Evolutionary conservation across 331 rosid species (phyloP).

Genomic region (Acacia concinna): DNA sequence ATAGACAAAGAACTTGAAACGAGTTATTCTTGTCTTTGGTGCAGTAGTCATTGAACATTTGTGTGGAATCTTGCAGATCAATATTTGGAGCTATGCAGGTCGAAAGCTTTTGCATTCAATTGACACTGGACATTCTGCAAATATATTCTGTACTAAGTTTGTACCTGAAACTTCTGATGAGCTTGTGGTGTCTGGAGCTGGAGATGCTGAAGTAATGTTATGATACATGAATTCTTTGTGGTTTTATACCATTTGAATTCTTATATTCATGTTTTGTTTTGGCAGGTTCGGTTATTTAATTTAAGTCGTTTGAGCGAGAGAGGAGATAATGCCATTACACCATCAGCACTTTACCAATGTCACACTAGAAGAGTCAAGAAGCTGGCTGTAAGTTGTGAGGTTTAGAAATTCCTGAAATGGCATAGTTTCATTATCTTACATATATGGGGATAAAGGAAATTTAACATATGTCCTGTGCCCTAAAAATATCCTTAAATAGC

Average conservation of each 20-base stretch:
- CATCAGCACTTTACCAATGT: conserved; percentile 77
- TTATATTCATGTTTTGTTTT: conserved; percentile 31
- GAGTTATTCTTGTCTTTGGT: not conserved
- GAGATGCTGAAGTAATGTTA: conserved; percentile 87
- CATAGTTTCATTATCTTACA: conserved; percentile 10
- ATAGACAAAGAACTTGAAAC: not conserved
- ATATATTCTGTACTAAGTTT: conserved; percentile 93
- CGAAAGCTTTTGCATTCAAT: conserved; percentile 75
- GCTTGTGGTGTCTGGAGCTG: conserved; percentile 97
- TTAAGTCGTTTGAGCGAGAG: conserved; percentile 60
- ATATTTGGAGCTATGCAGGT: conserved; percentile 80
- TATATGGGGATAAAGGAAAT: not conserved
- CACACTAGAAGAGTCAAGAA: conserved; percentile 94
- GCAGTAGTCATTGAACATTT: conserved; percentile 26
- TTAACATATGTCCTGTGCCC: conserved; percentile 26
- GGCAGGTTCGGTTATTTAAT: conserved; percentile 92
- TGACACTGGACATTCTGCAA: conserved; percentile 89
- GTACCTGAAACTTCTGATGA: conserved; percentile 94
- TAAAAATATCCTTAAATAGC: conserved; percentile 19
- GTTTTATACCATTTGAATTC: conserved; percentile 5
- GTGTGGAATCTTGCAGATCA: conserved; percentile 62
- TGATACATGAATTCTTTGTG: conserved; percentile 11
- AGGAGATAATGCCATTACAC: conserved; percentile 61
- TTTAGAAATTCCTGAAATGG: conserved; percentile 23
- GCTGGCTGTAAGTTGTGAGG: conserved; percentile 77